These are phyloP conservation scores for Endocladia muricata DNA, from an alignment of 31 red algal species.

Conservation along the genomic window DNA sequence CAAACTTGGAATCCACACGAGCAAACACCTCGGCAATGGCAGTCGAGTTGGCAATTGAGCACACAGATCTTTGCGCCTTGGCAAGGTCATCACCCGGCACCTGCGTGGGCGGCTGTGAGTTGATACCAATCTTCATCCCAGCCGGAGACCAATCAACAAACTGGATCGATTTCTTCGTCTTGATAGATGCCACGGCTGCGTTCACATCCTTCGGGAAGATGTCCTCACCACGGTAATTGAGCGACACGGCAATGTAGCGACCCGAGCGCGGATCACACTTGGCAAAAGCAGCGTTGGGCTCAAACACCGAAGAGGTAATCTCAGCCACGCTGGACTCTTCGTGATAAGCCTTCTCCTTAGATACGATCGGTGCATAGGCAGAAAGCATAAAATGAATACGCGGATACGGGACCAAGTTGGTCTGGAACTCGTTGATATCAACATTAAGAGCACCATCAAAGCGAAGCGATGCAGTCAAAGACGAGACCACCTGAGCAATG, in stretches of 20 bases:
- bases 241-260: slow-evolving; percentile 97
- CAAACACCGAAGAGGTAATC: slow-evolving; percentile 97
- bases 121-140: slow-evolving; percentile 99
- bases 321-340: slow-evolving; percentile 93
- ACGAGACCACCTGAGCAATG: slow-evolving; percentile 99
- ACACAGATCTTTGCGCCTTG: slow-evolving; percentile 86
- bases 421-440: slow-evolving; percentile 99
- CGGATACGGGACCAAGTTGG: slow-evolving; percentile 99
- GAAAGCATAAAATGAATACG: slow-evolving; percentile 99
- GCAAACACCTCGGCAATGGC: slow-evolving; percentile 99
- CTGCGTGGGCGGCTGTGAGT: slow-evolving; percentile 92
- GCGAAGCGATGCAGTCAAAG: slow-evolving; percentile 91
- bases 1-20: slow-evolving; percentile 97
- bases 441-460: slow-evolving; percentile 99
- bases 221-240: slow-evolving; percentile 97
- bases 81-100: slow-evolving; percentile 90
- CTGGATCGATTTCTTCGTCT: slow-evolving; percentile 94
- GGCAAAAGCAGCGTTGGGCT: slow-evolving; percentile 95
- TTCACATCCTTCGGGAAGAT: slow-evolving; percentile 98
- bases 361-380: slow-evolving; percentile 94
- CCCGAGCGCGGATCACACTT: slow-evolving; percentile 98
- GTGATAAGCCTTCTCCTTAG: slow-evolving; percentile 94
- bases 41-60: slow-evolving; percentile 95
- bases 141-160: slow-evolving; percentile 99
- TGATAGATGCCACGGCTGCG: slow-evolving; percentile 95